Conservation (phyloP, 2,329 filamentous ascomycete species). For the Juglanconis oblonga region DNA sequence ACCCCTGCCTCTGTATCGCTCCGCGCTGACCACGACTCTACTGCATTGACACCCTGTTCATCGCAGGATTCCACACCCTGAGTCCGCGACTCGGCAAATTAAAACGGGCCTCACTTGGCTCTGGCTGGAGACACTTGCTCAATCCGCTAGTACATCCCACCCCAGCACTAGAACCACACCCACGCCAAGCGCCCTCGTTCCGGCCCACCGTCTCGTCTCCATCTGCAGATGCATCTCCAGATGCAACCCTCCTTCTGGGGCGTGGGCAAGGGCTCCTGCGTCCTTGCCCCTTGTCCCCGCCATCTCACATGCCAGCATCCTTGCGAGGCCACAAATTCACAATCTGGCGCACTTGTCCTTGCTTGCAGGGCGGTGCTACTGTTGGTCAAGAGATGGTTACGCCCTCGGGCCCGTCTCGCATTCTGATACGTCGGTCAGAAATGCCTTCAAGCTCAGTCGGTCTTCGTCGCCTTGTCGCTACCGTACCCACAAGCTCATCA, state of each 20-base stretch:
- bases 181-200: conserved; percentile 3
- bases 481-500: background rate
- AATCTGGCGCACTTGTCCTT: conserved; percentile 13
- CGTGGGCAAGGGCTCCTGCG: conserved; percentile 18
- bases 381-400: conserved; percentile 6
- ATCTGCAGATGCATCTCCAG: conserved; percentile 20
- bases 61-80: background rate
- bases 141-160: conserved; percentile 1
- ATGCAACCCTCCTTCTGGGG: conserved; percentile 19
- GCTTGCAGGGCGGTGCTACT: conserved; percentile 16
- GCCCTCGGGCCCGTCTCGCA: conserved; percentile 15
- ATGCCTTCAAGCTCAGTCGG: conserved; percentile 5
- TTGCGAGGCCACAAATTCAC: conserved; percentile 9
- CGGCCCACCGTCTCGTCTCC: conserved; percentile 17
- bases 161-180: conserved; percentile 6
- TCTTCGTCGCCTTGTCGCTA: conserved; percentile 3
- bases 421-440: conserved; percentile 18
- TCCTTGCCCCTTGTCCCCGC: conserved; percentile 15
- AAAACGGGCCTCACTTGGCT: conserved; percentile 2
- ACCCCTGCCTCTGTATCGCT: conserved; percentile 3
- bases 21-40: conserved; percentile 6
- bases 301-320: conserved; percentile 14
- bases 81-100: conserved; percentile 1
- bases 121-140: conserved; percentile 4
- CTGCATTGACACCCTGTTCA: conserved; percentile 13